phyloP scores from a whole-genome alignment of 1,139 yeast genomes.

The Taphrina pruni region DNA sequence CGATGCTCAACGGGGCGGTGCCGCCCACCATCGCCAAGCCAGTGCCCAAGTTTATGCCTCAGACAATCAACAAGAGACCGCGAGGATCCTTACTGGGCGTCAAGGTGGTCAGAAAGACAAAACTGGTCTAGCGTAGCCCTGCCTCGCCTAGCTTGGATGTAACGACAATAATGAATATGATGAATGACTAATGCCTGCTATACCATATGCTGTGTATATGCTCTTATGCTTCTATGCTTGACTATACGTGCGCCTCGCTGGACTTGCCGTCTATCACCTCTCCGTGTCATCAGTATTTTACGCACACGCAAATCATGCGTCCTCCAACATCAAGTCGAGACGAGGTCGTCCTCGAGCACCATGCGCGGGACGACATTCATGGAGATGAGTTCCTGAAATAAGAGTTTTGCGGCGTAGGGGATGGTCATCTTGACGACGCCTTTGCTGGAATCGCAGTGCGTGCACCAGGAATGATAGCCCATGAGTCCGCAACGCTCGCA shows the following conservation, averaged over 20 bases:
- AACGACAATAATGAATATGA: background rate
- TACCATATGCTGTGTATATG: background rate
- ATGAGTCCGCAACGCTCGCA: conserved; percentile 95
- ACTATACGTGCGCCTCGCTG: background rate
- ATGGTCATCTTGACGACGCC: conserved; percentile 89
- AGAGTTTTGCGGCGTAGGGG: conserved; percentile 94
- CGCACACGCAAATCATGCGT: too few species aligned
- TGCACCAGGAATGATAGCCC: conserved; percentile 98
- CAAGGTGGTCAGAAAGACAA: conserved; percentile 32
- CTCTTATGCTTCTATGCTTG: background rate
- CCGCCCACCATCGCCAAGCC: background rate
- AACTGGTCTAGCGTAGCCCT: conserved; percentile 11
- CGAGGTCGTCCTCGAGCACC: conserved; percentile 72
- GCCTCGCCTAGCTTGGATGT: background rate
- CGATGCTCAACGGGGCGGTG: background rate
- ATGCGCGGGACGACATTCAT: conserved; percentile 98
- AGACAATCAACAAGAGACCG: conserved; percentile 22
- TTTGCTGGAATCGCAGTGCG: conserved; percentile 88
- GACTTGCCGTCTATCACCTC: too few species aligned
- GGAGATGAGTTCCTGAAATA: conserved; percentile 93
- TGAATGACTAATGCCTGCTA: background rate
- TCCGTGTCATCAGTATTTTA: too few species aligned
- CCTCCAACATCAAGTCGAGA: background rate
- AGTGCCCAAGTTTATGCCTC: conserved; percentile 13
- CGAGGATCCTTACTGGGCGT: conserved; percentile 35